Conservation (phyloP, 495 filamentous ascomycete genomes). For the Chaetomium tenue region DNA sequence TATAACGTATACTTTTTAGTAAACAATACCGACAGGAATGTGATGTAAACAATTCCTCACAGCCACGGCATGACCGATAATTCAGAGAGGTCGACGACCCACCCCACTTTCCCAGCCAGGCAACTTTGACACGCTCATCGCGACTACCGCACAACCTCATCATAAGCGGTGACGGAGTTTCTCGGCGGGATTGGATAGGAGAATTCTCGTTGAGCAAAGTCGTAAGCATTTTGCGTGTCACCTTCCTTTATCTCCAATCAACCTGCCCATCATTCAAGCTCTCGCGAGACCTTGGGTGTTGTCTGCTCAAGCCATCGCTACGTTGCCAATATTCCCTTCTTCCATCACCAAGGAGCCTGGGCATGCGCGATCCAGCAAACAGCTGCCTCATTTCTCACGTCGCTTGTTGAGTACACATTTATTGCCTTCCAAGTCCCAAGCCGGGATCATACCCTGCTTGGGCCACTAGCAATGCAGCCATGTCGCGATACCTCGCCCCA, state of each 20-base stretch:
- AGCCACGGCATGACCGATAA: background rate
- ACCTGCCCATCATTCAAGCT: background rate
- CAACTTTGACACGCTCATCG: conserved; percentile 4
- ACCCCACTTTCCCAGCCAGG: background rate
- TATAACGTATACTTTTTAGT: background rate
- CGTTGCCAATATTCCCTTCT: background rate
- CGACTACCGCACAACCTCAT: conserved; percentile 5
- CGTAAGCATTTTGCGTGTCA: background rate
- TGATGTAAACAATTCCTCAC: background rate
- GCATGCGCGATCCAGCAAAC: background rate
- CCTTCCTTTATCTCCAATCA: background rate
- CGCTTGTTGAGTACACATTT: background rate
- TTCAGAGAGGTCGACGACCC: background rate
- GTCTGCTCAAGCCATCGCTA: background rate
- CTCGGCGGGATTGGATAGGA: too few species aligned
- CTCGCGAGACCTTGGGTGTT: background rate
- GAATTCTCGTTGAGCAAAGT: background rate
- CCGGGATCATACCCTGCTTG: background rate
- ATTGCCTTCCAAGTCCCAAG: background rate
- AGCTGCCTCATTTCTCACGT: background rate
- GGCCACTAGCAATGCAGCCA: conserved; percentile 33
- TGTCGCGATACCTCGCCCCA: conserved; percentile 81
- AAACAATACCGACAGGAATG: background rate
- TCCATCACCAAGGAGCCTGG: background rate
- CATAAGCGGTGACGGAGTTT: background rate